Base-by-base conservation (phyloP, 148 eudicot genomes). In the Pouteria glomerata region DNA sequence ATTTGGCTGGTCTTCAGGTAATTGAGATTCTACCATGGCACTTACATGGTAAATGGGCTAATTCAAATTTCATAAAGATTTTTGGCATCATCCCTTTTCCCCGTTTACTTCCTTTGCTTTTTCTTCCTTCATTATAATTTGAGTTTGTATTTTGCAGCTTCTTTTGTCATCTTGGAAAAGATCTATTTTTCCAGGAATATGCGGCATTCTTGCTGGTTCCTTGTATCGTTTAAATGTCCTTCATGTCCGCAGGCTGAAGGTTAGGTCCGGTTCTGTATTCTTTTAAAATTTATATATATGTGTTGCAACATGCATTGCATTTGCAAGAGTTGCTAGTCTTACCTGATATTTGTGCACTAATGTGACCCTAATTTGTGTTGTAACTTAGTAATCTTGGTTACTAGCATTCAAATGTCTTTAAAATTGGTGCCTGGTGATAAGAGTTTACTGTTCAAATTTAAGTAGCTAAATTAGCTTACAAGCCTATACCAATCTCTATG, bases 1-100 rank as follows among this genome's bases (percentile, higher is more conserved):
- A 95, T 80, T 79, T 91, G 79, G 99, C 99, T 85, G 99, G 97
- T 76, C 86, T 95, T 82, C 97, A 95, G 98, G 99, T 95, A 84
- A 78, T 44, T 51, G 19, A 50, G 57, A 48, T 59, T 56, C 19
- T 57, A 31, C 39, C 29, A 30, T 18, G 3, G 44, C 18, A 12
- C 57, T 57, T 21, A 16, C 57, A n/a, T 31, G 12, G 60, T 23
- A 62, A 44, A 3, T 73, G n/a, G 56, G 67, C 60, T 60, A 47
- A 65, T 39, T 34, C 58, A 44, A 31, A 45, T 47, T 48, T 55
- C 31, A 11, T 53, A 21, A 33, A 7, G 44, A 31, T 64, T 35
- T 26, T 23, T 66, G 13, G 21, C 27, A 12, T 57, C 63, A 1
- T 62, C 47, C 61, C 62, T 26, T 62, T 30, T 65, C 12, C 44